Evolutionary conservation across 495 filamentous ascomycete genomes (phyloP).

Genomic region (Neurospora hispaniola): DNA sequence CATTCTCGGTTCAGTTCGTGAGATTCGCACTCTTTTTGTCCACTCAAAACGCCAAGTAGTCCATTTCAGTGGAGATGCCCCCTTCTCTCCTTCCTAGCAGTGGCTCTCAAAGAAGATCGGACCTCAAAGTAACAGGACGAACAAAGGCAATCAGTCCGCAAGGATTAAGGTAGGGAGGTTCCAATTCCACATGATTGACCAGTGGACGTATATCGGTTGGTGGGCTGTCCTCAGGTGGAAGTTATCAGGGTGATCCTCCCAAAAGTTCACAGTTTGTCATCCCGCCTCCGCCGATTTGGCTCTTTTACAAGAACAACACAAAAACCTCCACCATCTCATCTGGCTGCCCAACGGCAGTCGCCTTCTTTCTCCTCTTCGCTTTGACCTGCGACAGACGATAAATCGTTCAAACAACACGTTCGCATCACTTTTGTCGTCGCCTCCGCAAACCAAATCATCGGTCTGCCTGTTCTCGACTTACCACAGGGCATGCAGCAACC

Average conservation of each 20-base stretch:
- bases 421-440: not conserved
- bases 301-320: not conserved
- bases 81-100: not conserved
- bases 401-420: not conserved
- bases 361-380: not conserved
- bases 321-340: not conserved
- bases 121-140: not conserved
- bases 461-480: not conserved
- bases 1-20: not conserved
- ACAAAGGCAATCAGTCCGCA: not conserved
- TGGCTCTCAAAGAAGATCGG: not conserved
- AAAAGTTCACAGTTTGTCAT: not conserved
- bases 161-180: not conserved
- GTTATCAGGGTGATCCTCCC: not conserved
- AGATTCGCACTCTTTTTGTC: not conserved
- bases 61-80: not conserved
- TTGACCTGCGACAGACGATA: not conserved
- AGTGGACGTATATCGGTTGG: not conserved
- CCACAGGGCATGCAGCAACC: not conserved
- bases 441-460: not conserved
- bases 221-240: not conserved
- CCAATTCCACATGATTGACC: not conserved
- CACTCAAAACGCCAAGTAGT: not conserved
- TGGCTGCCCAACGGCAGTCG: not conserved
- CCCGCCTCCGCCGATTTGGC: not conserved